phyloP scores from a whole-genome alignment of 1,284 basidiomycete genomes.

The Cryptococcus jaspeensis region DNA sequence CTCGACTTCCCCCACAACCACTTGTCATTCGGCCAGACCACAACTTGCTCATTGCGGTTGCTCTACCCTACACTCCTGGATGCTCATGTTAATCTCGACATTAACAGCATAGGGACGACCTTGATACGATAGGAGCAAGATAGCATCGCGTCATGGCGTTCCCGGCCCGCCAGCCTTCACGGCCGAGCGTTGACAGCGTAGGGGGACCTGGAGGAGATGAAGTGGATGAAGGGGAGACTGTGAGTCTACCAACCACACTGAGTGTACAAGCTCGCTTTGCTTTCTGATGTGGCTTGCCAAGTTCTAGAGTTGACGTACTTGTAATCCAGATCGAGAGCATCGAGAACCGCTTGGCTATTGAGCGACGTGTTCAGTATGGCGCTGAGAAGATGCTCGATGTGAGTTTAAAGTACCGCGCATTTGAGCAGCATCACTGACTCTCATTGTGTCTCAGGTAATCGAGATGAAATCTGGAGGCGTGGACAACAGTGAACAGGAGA shows the following conservation, averaged over 20 bases:
- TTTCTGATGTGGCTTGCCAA: not conserved
- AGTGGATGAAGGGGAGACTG: constrained; percentile 14
- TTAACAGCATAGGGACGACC: too few relatives aligned
- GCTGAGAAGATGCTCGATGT: constrained; percentile 58
- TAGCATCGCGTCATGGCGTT: not conserved
- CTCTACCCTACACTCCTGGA: too few relatives aligned
- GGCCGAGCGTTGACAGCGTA: constrained; percentile 2
- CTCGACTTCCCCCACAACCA: too few relatives aligned
- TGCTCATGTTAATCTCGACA: too few relatives aligned
- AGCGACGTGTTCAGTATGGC: constrained; percentile 56
- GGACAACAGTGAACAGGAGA: constrained; percentile 34
- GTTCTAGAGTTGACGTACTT: not conserved
- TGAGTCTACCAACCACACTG: not conserved
- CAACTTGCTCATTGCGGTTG: too few relatives aligned
- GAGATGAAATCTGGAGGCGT: constrained; percentile 32
- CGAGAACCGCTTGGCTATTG: constrained; percentile 52
- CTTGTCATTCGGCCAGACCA: too few relatives aligned
- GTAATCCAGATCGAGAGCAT: constrained; percentile 51
- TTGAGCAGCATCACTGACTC: not conserved
- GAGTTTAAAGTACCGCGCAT: constrained; percentile 21
- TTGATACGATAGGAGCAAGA: too few relatives aligned
- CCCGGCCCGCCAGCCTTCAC: constrained; percentile 1
- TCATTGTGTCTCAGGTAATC: constrained; percentile 34
- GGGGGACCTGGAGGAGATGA: constrained; percentile 2
- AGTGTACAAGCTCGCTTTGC: too few relatives aligned